A percentile compares a stretch with the other conserved stretches of the same genome.
Evolutionary conservation across 257 asterid genomes (phyloP).

Genomic region (Vinca minor): DNA sequence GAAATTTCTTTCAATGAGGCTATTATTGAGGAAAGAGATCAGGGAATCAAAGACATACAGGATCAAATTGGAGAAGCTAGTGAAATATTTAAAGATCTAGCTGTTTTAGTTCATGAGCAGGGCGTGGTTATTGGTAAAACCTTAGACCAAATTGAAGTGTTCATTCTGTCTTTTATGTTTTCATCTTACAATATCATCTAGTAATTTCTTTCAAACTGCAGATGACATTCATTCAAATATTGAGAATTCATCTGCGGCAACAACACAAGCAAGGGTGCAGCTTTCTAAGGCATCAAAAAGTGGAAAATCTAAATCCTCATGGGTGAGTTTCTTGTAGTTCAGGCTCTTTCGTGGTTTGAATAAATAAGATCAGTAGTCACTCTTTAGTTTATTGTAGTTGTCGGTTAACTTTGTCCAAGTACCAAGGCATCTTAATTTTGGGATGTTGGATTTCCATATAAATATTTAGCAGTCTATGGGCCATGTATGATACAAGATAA

Average conservation of each 20-base stretch:
- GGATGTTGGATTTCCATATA: background rate
- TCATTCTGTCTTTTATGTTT: background rate
- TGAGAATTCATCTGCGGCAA: slow-evolving; percentile 17
- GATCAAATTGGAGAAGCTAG: slow-evolving; percentile 22
- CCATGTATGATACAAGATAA: background rate
- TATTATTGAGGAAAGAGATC: slow-evolving; percentile 24
- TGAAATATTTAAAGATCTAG: slow-evolving; percentile 23
- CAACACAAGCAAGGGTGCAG: slow-evolving; percentile 19
- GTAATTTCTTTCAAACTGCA: background rate
- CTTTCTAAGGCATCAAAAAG: slow-evolving; percentile 17
- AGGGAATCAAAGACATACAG: slow-evolving; percentile 20
- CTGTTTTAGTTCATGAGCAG: slow-evolving; percentile 23
- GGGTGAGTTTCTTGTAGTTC: slow-evolving; percentile 4
- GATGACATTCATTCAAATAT: slow-evolving; percentile 20
- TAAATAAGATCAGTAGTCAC: background rate
- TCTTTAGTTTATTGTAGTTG: background rate
- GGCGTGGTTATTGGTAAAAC: slow-evolving; percentile 20
- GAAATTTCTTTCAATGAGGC: slow-evolving; percentile 20
- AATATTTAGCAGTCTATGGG: background rate
- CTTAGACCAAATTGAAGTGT: background rate
- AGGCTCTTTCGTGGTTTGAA: background rate
- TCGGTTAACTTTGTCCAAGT: background rate
- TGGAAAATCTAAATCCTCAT: slow-evolving; percentile 16
- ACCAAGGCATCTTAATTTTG: background rate
- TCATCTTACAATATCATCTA: background rate